These are phyloP conservation scores for Pluteus cervinus DNA, from an alignment of 768 basidiomycete genomes.

Conservation along the genomic window DNA sequence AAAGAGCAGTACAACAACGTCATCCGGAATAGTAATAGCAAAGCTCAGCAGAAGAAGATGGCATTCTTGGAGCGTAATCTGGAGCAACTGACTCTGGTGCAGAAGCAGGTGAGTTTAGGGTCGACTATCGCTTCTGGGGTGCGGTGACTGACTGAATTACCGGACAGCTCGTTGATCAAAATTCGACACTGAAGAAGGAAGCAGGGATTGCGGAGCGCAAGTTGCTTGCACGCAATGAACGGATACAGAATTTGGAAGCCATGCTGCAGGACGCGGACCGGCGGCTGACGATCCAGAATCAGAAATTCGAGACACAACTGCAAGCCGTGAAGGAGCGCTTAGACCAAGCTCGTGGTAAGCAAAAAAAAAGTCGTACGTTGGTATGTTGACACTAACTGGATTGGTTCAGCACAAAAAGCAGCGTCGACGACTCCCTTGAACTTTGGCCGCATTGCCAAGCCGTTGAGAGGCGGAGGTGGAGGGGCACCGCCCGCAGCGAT, in stretches of 20 bases:
- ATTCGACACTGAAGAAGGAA: conserved; percentile 95
- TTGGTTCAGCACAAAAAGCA: conserved; percentile 65
- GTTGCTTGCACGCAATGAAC: conserved; percentile 91
- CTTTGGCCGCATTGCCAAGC: conserved; percentile 96
- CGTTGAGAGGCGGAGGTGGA: conserved; percentile 90
- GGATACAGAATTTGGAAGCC: conserved; percentile 94
- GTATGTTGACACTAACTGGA: conserved; percentile 5
- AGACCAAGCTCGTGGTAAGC: conserved; percentile 86
- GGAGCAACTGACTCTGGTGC: conserved; percentile 90
- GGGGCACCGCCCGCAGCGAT: conserved; percentile 34
- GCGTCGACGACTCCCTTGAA: conserved; percentile 64
- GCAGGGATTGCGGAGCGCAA: conserved; percentile 96
- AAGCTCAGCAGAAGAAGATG: conserved; percentile 99
- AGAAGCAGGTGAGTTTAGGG: conserved; percentile 74
- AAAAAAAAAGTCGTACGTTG: conserved; percentile 2
- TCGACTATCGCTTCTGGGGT: conserved; percentile 6
- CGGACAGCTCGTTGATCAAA: conserved; percentile 92
- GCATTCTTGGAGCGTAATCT: conserved; percentile 96
- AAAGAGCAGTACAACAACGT: conserved; percentile 99
- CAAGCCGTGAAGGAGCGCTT: conserved; percentile 89
- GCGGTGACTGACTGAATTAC: conserved; percentile 9
- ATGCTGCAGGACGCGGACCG: conserved; percentile 92
- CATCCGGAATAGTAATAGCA: conserved; percentile 95
- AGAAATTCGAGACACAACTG: conserved; percentile 92
- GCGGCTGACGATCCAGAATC: conserved; percentile 85